Base-by-base conservation (phyloP, 2,329 filamentous ascomycete genomes). In the Tolypocladium sp. region DNA sequence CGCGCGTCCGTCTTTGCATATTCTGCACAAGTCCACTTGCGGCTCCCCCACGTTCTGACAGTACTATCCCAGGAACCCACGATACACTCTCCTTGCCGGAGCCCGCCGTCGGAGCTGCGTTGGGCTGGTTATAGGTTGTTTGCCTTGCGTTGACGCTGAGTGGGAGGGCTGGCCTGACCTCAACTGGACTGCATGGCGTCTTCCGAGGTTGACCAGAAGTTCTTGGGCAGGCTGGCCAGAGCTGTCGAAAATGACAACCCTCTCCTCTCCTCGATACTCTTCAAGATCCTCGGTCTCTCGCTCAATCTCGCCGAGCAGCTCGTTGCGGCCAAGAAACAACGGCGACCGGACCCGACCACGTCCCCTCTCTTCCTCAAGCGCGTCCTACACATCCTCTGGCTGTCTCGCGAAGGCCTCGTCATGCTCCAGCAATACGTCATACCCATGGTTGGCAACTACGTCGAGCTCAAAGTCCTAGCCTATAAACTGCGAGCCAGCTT, bases 141-240 rank as follows among this genome's bases (percentile, higher is more conserved):
- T 33, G 9, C 12, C 12, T 27, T 42, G 53, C 41, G 17, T 33
- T 25, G 53, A 56, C 22, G 57, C 42, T 53, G 56, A 58, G 30
- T 44, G 46, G 38, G 55, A 59, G 44, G 42, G 22, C 20, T 54
- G 58, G 53, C 12, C 33, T 49, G 58, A 55, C 51, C 30, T 20
- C 42, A 42, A 38, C 2, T 35, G 2, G 51, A 57, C 68, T 69
- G 71, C 63, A 99, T 97, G 94, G 94, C 94, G 77, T 94, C 92
- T 71, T 94, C 92, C 62, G 91, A 96, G 76, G 91, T 97, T 63
- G 94, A 99, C 74, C 92, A 96, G 77, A 99, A 97, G 77, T 96
- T 95, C 76, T 82, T 99, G 69, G 92, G 91, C 76, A 88, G 86
- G 70, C 87, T 96, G 71, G 93, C 94, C 71, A 89, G 87, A 74